Evolutionary conservation across 257 asterid species (phyloP).

Genomic region (Avicennia marina): DNA sequence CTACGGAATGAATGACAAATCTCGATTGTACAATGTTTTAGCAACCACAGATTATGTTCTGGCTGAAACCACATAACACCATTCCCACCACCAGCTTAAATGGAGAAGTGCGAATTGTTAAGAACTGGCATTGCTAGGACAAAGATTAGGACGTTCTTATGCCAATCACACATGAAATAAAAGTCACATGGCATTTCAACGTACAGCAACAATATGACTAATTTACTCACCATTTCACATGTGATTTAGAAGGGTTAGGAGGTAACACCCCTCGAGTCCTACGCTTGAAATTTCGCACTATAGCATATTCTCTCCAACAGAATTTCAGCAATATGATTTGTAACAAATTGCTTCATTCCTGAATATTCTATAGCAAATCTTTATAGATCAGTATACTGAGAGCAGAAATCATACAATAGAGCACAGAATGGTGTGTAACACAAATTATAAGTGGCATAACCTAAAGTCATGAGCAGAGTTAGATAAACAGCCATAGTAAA

Average conservation of each 20-base stretch:
- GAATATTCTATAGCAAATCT: too few species aligned
- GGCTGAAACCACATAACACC: background rate
- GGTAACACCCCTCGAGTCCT: too few species aligned
- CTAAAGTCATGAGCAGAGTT: background rate
- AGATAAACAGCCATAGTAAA: background rate
- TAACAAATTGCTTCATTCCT: background rate
- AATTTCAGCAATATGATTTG: background rate
- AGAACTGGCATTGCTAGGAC: too few species aligned
- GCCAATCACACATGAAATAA: too few species aligned
- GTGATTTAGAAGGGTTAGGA: too few species aligned
- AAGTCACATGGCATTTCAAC: too few species aligned
- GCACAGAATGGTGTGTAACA: background rate
- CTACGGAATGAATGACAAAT: background rate
- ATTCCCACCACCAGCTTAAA: background rate
- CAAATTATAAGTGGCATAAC: background rate
- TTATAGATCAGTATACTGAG: too few species aligned
- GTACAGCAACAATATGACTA: too few species aligned
- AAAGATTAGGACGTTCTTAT: too few species aligned
- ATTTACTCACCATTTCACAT: too few species aligned
- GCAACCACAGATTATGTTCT: background rate
- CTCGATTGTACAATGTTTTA: background rate
- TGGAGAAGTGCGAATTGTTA: background rate
- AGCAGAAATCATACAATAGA: background rate
- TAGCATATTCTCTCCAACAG: background rate
- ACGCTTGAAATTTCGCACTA: too few species aligned